Conservation (phyloP, 352 stramenopile species). For the Phytophthora citrophthora region DNA sequence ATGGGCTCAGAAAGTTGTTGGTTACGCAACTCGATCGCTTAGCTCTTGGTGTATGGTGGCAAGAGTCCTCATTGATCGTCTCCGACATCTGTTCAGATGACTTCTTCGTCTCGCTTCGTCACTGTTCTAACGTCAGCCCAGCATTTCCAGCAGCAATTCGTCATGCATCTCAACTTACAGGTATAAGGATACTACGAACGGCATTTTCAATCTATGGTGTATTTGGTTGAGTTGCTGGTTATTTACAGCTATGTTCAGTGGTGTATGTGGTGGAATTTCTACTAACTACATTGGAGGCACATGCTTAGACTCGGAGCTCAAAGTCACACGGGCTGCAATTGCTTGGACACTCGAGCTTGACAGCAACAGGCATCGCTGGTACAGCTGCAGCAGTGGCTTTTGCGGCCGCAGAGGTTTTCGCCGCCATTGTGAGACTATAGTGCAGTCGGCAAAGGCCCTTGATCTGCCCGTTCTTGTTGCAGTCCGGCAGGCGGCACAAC, state of each 20-base stretch:
- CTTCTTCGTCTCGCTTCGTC: constrained; percentile 3
- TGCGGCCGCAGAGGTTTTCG: constrained; percentile 17
- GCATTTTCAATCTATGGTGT: constrained; percentile 17
- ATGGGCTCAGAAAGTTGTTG: too few relatives aligned
- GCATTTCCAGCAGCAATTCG: too few relatives aligned
- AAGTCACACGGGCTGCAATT: constrained; percentile 30
- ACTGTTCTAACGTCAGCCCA: not conserved
- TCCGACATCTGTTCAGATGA: not conserved
- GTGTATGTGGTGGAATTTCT: constrained; percentile 20
- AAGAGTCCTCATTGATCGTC: constrained; percentile 12
- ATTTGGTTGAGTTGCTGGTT: constrained; percentile 23
- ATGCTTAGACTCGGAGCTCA: constrained; percentile 32
- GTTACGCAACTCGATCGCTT: not conserved
- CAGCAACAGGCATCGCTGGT: not conserved
- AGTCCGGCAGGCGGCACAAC: constrained; percentile 71
- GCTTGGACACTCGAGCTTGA: constrained; percentile 25
- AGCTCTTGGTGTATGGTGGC: not conserved
- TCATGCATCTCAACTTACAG: too few relatives aligned
- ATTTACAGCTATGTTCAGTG: constrained; percentile 38
- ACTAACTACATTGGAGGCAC: constrained; percentile 25
- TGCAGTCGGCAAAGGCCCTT: constrained; percentile 80
- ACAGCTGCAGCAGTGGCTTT: constrained; percentile 4
- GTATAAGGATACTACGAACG: too few relatives aligned
- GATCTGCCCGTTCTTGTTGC: constrained; percentile 85
- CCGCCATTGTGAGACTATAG: constrained; percentile 54